Conservation (phyloP, 768 basidiomycete genomes). For the Russula sp. region DNA sequence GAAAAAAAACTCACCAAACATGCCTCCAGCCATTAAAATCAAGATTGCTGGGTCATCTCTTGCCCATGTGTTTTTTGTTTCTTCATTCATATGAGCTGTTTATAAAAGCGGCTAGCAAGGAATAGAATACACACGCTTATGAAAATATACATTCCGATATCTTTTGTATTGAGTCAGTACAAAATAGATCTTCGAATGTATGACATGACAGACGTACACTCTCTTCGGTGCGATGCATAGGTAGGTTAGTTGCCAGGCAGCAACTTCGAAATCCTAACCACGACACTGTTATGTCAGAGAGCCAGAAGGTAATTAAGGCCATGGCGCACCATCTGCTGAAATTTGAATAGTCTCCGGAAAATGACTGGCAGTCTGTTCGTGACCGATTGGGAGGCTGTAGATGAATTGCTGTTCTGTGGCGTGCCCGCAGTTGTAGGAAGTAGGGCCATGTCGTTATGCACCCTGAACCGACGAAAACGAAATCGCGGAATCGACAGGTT, state of each 20-base stretch:
- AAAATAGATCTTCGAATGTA: constrained; percentile 24
- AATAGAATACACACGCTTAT: constrained; percentile 67
- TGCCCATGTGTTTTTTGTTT: constrained; percentile 98
- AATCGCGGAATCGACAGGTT: constrained; percentile 30
- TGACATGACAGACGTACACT: constrained; percentile 57
- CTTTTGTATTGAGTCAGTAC: constrained; percentile 40
- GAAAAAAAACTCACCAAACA: constrained; percentile 53
- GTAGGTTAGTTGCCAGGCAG: constrained; percentile 94
- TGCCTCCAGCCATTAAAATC: constrained; percentile 75
- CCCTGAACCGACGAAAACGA: constrained; percentile 30
- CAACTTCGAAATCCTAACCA: constrained; percentile 89
- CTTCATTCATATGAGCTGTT: constrained; percentile 40
- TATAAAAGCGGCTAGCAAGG: constrained; percentile 1
- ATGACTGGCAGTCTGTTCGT: constrained; percentile 71
- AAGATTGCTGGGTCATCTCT: constrained; percentile 96
- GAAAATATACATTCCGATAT: constrained; percentile 96
- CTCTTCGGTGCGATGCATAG: constrained; percentile 86
- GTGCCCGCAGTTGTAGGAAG: constrained; percentile 33
- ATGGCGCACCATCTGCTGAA: constrained; percentile 77
- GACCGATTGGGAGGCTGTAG: constrained; percentile 32
- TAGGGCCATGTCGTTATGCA: constrained; percentile 32
- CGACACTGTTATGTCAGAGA: constrained; percentile 8
- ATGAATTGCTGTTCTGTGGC: constrained; percentile 25
- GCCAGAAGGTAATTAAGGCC: neutral
- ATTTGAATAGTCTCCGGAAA: constrained; percentile 73